Conservation (phyloP, 208 protist genomes). For the Porcisia hertigi region DNA sequence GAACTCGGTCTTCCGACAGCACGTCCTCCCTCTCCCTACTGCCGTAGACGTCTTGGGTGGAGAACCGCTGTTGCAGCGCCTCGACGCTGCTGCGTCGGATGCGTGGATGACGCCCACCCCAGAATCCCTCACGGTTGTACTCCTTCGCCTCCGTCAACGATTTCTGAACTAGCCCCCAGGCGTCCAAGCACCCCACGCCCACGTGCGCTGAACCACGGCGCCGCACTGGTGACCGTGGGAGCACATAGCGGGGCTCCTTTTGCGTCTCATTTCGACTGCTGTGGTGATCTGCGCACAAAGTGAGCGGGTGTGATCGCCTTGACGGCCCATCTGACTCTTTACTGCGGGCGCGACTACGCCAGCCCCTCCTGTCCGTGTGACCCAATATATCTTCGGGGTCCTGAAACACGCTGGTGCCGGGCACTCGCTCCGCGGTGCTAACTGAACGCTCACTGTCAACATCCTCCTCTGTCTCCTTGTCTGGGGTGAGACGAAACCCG, state of each 20-base stretch:
- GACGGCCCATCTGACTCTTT: not conserved
- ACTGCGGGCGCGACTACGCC: not conserved
- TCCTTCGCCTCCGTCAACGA: slow-evolving; percentile 7
- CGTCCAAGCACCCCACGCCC: slow-evolving; percentile 8
- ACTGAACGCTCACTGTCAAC: not conserved
- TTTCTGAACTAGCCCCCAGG: slow-evolving; percentile 23
- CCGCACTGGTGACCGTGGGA: not conserved
- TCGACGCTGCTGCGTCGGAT: not conserved
- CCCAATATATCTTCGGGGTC: not conserved
- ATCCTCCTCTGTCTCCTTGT: not conserved
- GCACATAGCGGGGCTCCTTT: not conserved
- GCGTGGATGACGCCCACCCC: not conserved
- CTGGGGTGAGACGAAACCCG: not conserved
- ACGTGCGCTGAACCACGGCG: not conserved
- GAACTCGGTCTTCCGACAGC: not conserved
- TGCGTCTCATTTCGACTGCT: not conserved
- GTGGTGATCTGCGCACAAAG: not conserved
- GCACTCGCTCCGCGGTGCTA: not conserved
- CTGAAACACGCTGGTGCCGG: not conserved
- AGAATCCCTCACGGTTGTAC: not conserved
- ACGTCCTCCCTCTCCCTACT: not conserved
- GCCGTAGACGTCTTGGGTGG: not conserved
- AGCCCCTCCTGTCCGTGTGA: no score
- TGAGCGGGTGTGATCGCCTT: not conserved
- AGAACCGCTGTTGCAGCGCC: not conserved